Conservation (phyloP, 768 basidiomycete genomes). For the Trametes meyenii region DNA sequence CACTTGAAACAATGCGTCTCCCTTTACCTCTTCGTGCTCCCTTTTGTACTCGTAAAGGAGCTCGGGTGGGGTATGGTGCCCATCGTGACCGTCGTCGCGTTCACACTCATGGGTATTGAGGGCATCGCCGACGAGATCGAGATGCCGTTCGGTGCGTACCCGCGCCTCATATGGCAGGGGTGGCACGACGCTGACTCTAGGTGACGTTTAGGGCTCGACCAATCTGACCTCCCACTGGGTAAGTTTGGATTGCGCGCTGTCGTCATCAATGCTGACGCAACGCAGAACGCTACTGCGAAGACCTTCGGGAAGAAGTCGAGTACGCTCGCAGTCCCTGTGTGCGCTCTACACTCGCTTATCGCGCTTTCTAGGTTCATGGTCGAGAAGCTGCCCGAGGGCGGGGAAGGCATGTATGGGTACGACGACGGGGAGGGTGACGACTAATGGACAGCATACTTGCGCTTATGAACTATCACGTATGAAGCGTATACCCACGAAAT, state of each 20-base stretch:
- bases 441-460: conserved; percentile 38
- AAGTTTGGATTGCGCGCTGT: conserved; percentile 23
- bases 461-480: conserved; percentile 5
- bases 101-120: conserved; percentile 94
- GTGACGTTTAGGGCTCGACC: conserved; percentile 40
- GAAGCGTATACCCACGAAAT: background rate
- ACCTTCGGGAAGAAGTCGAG: conserved; percentile 85
- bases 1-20: conserved; percentile 97
- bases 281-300: conserved; percentile 80
- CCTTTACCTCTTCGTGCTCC: conserved; percentile 88
- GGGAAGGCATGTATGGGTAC: conserved; percentile 68
- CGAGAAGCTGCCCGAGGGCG: conserved; percentile 71
- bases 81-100: conserved; percentile 84
- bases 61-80: conserved; percentile 84
- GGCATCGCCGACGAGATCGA: conserved; percentile 95
- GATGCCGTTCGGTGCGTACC: conserved; percentile 83
- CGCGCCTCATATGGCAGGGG: background rate
- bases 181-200: background rate
- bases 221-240: conserved; percentile 78
- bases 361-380: conserved; percentile 59
- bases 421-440: conserved; percentile 86
- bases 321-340: conserved; percentile 40
- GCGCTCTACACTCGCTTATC: conserved; percentile 9
- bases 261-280: background rate
- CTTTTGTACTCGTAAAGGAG: conserved; percentile 81